A percentile compares a stretch with the other conserved stretches of the same genome.
phyloP scores from a whole-genome alignment of 495 filamentous ascomycete species.

The Darksidea phi region DNA sequence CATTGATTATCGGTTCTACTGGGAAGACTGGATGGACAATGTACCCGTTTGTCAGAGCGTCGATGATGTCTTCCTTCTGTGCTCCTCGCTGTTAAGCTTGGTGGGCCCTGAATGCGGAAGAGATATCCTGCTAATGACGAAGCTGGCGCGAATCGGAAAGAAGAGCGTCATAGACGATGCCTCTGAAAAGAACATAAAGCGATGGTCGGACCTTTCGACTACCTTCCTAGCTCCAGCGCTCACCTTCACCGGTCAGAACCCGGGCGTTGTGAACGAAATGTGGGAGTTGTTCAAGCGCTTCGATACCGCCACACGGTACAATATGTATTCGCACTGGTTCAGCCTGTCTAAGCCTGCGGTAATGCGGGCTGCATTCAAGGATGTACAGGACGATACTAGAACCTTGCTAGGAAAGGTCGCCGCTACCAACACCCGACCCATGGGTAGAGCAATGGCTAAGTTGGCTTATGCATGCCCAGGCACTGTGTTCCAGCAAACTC shows the following conservation, averaged over 20 bases:
- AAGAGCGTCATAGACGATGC: conserved; percentile 67
- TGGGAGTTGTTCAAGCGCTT: conserved; percentile 78
- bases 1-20: conserved; percentile 84
- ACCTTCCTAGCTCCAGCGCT: conserved; percentile 79
- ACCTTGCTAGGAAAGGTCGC: conserved; percentile 81
- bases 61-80: conserved; percentile 87
- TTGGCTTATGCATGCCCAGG: conserved; percentile 82
- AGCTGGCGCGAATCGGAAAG: conserved; percentile 76
- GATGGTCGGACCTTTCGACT: conserved; percentile 80
- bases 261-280: conserved; percentile 77
- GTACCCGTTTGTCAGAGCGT: conserved; percentile 85
- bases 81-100: conserved; percentile 77
- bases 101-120: conserved; percentile 85
- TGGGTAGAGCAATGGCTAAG: conserved; percentile 84
- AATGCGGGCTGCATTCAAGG: conserved; percentile 74
- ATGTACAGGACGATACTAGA: conserved; percentile 72
- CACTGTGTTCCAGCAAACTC: conserved; percentile 82
- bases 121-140: conserved; percentile 73
- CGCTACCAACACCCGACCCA: conserved; percentile 75
- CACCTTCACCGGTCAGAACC: conserved; percentile 77
- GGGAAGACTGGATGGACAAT: conserved; percentile 95
- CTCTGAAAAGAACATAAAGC: conserved; percentile 63
- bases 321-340: conserved; percentile 91
- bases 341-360: conserved; percentile 43
- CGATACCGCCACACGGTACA: conserved; percentile 73